These are phyloP conservation scores for Petunia axillaris DNA, from an alignment of 257 asterid genomes.

Conservation along the genomic window DNA sequence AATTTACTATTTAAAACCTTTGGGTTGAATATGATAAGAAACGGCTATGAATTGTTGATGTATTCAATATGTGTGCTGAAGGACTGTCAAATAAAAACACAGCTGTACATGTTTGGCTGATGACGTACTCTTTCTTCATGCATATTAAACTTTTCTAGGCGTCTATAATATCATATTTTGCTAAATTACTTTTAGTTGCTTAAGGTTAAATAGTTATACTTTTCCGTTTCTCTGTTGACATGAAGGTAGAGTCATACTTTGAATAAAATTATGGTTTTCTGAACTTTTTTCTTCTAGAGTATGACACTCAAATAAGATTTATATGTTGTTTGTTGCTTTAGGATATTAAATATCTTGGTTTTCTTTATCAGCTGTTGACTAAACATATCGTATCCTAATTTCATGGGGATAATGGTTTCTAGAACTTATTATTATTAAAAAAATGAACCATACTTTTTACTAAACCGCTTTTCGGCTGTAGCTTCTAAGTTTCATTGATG, in stretches of 20 bases:
- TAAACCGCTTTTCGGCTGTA: background rate
- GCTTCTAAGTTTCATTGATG: background rate
- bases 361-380: background rate
- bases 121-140: slow-evolving; percentile 5
- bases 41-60: background rate
- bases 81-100: background rate
- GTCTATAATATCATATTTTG: background rate
- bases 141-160: slow-evolving; percentile 6
- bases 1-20: background rate
- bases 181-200: slow-evolving; percentile 10
- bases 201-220: background rate
- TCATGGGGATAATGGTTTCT: background rate
- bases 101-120: background rate
- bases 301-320: background rate
- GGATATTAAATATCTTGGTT: slow-evolving; percentile 2
- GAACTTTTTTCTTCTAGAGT: background rate
- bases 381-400: background rate
- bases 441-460: background rate
- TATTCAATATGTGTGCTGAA: slow-evolving; percentile 16
- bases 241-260: background rate
- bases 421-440: background rate
- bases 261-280: background rate
- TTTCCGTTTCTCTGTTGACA: background rate
- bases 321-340: background rate
- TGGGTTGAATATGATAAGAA: slow-evolving; percentile 3